phyloP scores from a whole-genome alignment of 179 eudicot species.

The Beta lomatogona region DNA sequence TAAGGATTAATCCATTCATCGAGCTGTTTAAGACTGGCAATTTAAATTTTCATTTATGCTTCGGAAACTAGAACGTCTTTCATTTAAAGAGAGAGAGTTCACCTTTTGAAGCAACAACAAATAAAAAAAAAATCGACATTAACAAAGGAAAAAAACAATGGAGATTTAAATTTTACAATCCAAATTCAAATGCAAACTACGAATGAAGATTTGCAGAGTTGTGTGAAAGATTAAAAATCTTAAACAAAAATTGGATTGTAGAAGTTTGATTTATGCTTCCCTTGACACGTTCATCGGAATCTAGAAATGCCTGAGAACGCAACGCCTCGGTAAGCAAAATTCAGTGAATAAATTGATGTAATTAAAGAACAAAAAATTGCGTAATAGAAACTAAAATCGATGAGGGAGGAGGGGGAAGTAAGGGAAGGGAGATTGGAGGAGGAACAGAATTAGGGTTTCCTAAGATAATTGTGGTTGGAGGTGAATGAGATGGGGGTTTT shows the following conservation, averaged over 20 bases:
- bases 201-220: constrained; percentile 10
- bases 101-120: constrained; percentile 62
- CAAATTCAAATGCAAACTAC: constrained; percentile 16
- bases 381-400: too few relatives aligned
- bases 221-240: not conserved
- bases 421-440: not conserved
- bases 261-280: constrained; percentile 48
- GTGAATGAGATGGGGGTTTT: not conserved
- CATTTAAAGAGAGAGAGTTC: constrained; percentile 45
- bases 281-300: constrained; percentile 58
- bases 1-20: constrained; percentile 22
- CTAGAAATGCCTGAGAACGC: constrained; percentile 44
- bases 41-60: constrained; percentile 32
- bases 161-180: not conserved
- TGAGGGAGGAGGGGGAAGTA: not conserved
- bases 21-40: constrained; percentile 56
- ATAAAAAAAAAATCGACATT: not conserved
- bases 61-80: constrained; percentile 48
- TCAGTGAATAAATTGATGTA: not conserved
- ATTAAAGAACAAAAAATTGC: not conserved
- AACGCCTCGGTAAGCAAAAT: constrained; percentile 56
- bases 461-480: not conserved
- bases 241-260: constrained; percentile 3
- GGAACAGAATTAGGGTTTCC: not conserved
- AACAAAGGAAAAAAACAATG: too few relatives aligned